These are phyloP conservation scores for Trichoderma cornu-damae DNA, from an alignment of 2,329 filamentous ascomycete species.

Conservation along the genomic window DNA sequence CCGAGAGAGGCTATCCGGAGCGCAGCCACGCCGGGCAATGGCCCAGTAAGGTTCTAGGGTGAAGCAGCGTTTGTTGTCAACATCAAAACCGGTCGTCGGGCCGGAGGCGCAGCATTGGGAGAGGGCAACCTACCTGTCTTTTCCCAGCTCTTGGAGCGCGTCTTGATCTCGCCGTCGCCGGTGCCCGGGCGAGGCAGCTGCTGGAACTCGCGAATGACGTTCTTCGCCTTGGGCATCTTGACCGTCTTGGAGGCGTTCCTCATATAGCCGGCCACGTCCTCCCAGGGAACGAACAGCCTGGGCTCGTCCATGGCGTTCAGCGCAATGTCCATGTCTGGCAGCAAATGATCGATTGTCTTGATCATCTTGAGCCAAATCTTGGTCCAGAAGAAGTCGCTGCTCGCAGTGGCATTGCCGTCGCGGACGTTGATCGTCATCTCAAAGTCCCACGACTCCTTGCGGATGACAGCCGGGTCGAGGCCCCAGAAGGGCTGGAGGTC, in stretches of 20 bases:
- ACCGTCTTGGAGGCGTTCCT: conserved; percentile 46
- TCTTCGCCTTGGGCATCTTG: conserved; percentile 39
- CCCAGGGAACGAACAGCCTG: conserved; percentile 57
- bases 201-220: conserved; percentile 42
- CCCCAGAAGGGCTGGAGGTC: conserved; percentile 57
- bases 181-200: conserved; percentile 38
- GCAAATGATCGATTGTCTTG: conserved; percentile 46
- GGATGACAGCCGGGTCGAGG: conserved; percentile 43
- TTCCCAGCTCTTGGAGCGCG: conserved; percentile 46
- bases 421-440: conserved; percentile 60
- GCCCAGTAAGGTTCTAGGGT: conserved; percentile 50
- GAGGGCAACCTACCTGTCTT: conserved; percentile 30
- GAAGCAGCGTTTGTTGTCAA: conserved; percentile 6
- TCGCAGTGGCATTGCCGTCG: conserved; percentile 46
- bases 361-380: conserved; percentile 52
- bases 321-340: conserved; percentile 64
- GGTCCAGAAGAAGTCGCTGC: conserved; percentile 55
- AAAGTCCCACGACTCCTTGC: conserved; percentile 48
- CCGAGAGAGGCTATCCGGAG: conserved; percentile 57
- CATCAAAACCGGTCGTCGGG: neutral
- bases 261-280: conserved; percentile 54
- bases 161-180: conserved; percentile 32
- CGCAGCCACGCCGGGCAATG: conserved; percentile 55
- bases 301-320: conserved; percentile 66
- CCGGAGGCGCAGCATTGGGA: neutral